Conservation (phyloP, 768 basidiomycete genomes). For the Termitomyces sp. region DNA sequence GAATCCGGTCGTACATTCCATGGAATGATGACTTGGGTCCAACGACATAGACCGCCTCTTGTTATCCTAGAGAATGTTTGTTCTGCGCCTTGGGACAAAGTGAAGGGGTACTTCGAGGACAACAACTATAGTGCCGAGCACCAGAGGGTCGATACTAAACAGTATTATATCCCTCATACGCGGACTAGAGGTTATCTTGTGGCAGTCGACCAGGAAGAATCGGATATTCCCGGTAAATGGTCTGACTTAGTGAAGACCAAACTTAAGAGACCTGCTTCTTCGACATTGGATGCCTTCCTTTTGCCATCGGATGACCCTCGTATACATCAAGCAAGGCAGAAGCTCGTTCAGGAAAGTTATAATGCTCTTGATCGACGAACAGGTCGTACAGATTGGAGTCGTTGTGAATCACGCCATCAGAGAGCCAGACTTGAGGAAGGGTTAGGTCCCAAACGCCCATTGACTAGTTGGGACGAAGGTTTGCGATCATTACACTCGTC, state of each 20-base stretch:
- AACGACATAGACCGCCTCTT: constrained; percentile 81
- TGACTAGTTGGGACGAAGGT: constrained; percentile 95
- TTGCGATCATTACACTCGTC: constrained; percentile 15
- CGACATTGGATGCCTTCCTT: constrained; percentile 89
- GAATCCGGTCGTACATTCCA: constrained; percentile 93
- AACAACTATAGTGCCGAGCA: constrained; percentile 73
- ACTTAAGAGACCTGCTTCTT: constrained; percentile 80
- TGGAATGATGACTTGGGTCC: constrained; percentile 94
- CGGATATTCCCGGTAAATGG: constrained; percentile 69
- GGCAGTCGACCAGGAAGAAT: constrained; percentile 65
- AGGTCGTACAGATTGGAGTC: constrained; percentile 85
- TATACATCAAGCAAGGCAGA: constrained; percentile 85
- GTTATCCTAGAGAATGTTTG: constrained; percentile 96
- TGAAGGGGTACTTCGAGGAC: constrained; percentile 71
- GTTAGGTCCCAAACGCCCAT: constrained; percentile 77
- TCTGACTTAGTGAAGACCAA: constrained; percentile 51
- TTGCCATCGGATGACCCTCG: constrained; percentile 88
- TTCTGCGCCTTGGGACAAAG: constrained; percentile 80
- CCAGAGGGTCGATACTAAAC: constrained; percentile 77
- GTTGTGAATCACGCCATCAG: constrained; percentile 91
- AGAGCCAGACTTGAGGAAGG: constrained; percentile 81
- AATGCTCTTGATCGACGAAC: constrained; percentile 62
- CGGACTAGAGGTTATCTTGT: constrained; percentile 87
- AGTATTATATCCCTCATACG: constrained; percentile 93
- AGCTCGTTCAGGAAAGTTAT: constrained; percentile 68